Conservation (phyloP, 2,329 filamentous ascomycete species). For the Davidsoniella eucalypti region DNA sequence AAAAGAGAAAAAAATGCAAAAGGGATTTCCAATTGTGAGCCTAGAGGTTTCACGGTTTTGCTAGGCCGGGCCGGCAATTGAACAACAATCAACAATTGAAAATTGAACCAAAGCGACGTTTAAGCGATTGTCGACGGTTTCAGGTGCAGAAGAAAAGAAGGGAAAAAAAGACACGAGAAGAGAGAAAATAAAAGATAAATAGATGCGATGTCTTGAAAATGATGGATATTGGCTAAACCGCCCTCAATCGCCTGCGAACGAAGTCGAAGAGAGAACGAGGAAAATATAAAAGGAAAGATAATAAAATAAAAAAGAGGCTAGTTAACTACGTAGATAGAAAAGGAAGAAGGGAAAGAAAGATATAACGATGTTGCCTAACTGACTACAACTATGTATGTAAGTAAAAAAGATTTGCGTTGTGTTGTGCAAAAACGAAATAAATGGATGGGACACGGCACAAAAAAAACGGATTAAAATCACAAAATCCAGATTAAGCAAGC, state of each 20-base stretch:
- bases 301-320: not conserved
- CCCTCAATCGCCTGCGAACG: too few relatives aligned
- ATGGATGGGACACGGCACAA: too few relatives aligned
- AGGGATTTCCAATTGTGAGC: too few relatives aligned
- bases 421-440: not conserved
- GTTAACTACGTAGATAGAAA: not conserved
- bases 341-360: not conserved
- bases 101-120: not conserved
- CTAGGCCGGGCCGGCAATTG: not conserved
- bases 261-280: not conserved
- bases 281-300: not conserved
- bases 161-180: constrained; percentile 1
- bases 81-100: not conserved
- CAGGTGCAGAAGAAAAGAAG: not conserved
- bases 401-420: not conserved
- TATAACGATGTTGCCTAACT: too few relatives aligned
- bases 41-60: too few relatives aligned
- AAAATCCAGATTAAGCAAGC: too few relatives aligned
- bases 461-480: too few relatives aligned
- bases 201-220: not conserved
- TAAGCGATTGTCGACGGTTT: too few relatives aligned
- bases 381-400: not conserved
- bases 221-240: not conserved
- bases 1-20: too few relatives aligned
- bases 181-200: not conserved